phyloP scores from a whole-genome alignment of 2,329 filamentous ascomycete species.

The Diaporthe eres region DNA sequence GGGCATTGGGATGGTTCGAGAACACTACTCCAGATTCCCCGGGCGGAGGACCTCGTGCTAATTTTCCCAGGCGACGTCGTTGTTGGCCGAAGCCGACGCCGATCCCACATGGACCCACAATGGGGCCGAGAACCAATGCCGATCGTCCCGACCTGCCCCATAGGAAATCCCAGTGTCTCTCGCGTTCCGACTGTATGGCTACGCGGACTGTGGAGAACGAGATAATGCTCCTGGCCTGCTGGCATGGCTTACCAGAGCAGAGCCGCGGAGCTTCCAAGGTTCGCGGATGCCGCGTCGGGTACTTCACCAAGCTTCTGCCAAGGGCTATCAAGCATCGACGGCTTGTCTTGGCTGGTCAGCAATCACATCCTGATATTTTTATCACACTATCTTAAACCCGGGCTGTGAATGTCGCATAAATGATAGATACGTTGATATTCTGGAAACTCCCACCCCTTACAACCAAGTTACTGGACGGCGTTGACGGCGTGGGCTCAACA shows the following conservation, averaged over 20 bases:
- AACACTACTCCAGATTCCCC: slow-evolving; percentile 20
- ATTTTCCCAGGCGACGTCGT: background rate
- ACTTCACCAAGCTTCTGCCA: slow-evolving; percentile 21
- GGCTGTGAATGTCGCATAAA: background rate
- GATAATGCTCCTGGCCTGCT: too few species aligned
- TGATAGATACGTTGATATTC: background rate
- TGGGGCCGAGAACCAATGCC: slow-evolving; percentile 34
- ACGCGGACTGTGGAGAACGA: slow-evolving; percentile 11
- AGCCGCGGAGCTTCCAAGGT: background rate
- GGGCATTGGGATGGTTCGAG: slow-evolving; percentile 1
- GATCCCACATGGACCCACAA: slow-evolving; percentile 32
- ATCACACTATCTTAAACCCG: background rate
- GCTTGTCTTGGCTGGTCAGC: background rate
- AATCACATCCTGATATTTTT: background rate
- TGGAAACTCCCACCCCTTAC: background rate
- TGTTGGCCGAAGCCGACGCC: slow-evolving; percentile 26
- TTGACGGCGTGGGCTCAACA: background rate
- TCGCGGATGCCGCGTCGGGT: background rate
- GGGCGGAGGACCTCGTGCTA: background rate
- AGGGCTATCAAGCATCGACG: slow-evolving; percentile 7
- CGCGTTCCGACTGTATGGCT: background rate
- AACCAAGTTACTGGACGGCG: background rate
- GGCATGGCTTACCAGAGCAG: background rate
- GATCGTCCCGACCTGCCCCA: slow-evolving; percentile 30
- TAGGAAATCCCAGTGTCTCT: background rate